These are phyloP conservation scores for Phytophthora quininea DNA, from an alignment of 352 stramenopile genomes.

Conservation along the genomic window DNA sequence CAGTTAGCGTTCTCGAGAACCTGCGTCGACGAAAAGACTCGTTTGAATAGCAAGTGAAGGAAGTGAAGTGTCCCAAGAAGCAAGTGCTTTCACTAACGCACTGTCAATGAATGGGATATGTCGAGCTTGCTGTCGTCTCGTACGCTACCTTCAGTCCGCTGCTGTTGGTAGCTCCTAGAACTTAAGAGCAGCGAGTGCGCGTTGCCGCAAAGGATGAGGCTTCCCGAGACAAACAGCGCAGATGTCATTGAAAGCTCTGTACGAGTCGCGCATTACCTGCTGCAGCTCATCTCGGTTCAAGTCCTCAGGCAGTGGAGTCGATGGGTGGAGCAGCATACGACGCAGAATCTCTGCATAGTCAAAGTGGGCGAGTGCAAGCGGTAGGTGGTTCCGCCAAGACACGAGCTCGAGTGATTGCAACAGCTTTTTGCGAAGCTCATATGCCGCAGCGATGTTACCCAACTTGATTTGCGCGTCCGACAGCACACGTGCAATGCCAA, in stretches of 20 bases:
- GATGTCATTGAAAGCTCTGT: slow-evolving; percentile 37
- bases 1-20: slow-evolving; percentile 82
- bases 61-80: not conserved
- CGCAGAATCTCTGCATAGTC: slow-evolving; percentile 43
- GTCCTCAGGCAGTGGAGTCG: slow-evolving; percentile 17
- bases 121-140: slow-evolving; percentile 1
- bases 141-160: slow-evolving; percentile 6
- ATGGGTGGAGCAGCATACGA: slow-evolving; percentile 30
- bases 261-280: slow-evolving; percentile 40
- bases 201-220: slow-evolving; percentile 35
- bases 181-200: slow-evolving; percentile 32
- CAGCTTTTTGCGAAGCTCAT: slow-evolving; percentile 32
- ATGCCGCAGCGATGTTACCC: slow-evolving; percentile 37
- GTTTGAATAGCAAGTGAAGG: slow-evolving; percentile 47
- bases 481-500: slow-evolving; percentile 34
- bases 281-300: slow-evolving; percentile 31
- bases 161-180: slow-evolving; percentile 19
- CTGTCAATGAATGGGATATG: slow-evolving; percentile 1
- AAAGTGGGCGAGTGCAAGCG: slow-evolving; percentile 47
- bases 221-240: slow-evolving; percentile 40
- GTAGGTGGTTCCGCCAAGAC: slow-evolving; percentile 33
- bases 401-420: slow-evolving; percentile 38
- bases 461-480: slow-evolving; percentile 49
- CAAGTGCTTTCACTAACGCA: no score
- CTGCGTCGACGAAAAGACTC: slow-evolving; percentile 79